A percentile compares a stretch with the other conserved stretches of the same genome.
These are phyloP conservation scores for Diatrype stigma DNA, from an alignment of 2,329 filamentous ascomycete species.

Conservation along the genomic window DNA sequence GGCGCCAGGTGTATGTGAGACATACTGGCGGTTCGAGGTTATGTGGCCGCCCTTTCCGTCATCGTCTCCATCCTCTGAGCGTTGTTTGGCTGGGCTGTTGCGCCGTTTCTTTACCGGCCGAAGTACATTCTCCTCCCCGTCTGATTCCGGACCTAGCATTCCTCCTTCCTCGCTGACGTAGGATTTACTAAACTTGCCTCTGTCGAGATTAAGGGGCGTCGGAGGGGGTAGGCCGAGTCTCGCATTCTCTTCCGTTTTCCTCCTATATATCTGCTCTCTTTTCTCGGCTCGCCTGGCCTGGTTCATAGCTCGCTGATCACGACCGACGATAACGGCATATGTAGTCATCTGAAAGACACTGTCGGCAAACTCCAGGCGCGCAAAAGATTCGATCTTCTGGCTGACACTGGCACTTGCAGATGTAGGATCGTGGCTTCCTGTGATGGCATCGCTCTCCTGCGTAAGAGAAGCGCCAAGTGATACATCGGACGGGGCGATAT, in stretches of 20 bases:
- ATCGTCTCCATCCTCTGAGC: slow-evolving; percentile 40
- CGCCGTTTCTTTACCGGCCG: slow-evolving; percentile 44
- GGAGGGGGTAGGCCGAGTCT: slow-evolving; percentile 47
- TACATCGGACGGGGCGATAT: slow-evolving; percentile 29
- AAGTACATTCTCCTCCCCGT: slow-evolving; percentile 43
- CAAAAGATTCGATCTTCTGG: slow-evolving; percentile 52
- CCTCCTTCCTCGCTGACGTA: slow-evolving; percentile 68
- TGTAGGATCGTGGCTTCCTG: slow-evolving; percentile 28
- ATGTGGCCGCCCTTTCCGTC: slow-evolving; percentile 36
- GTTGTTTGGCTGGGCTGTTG: slow-evolving; percentile 38
- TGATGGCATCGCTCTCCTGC: slow-evolving; percentile 26
- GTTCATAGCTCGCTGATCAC: slow-evolving; percentile 59
- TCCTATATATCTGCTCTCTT: slow-evolving; percentile 41
- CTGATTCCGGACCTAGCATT: slow-evolving; percentile 60
- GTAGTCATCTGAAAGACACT: slow-evolving; percentile 77
- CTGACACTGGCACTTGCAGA: slow-evolving; percentile 29
- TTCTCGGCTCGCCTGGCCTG: slow-evolving; percentile 51
- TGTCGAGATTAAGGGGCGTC: slow-evolving; percentile 45
- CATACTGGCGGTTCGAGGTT: slow-evolving; percentile 56
- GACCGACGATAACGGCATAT: slow-evolving; percentile 66
- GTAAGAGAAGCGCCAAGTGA: slow-evolving; percentile 27
- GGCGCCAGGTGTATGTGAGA: slow-evolving; percentile 56
- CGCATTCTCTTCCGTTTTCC: slow-evolving; percentile 42
- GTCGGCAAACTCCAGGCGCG: slow-evolving; percentile 66
- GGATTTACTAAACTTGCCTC: slow-evolving; percentile 56